These are phyloP conservation scores for Saturnispora ahearnii DNA, from an alignment of 805 yeast species.

Conservation along the genomic window DNA sequence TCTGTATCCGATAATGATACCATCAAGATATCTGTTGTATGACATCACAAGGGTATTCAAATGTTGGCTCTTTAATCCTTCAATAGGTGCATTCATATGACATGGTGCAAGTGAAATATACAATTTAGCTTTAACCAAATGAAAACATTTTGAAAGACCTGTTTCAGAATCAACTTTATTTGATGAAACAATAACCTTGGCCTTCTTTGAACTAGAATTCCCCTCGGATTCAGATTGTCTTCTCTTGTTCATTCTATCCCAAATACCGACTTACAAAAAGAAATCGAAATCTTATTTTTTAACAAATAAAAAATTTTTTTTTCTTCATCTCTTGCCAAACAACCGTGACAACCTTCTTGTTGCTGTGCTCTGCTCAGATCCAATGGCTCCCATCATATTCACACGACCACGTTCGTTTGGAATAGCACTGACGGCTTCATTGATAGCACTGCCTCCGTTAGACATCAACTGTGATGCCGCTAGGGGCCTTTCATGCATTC, in stretches of 20 bases:
- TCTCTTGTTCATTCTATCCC: not conserved
- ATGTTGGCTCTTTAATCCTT: conserved; percentile 82
- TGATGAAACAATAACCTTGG: not conserved
- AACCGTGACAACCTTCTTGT: conserved; percentile 5
- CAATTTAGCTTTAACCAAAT: conserved; percentile 46
- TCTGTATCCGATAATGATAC: conserved; percentile 76
- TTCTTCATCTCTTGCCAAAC: conserved; percentile 4
- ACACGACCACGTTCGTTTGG: conserved; percentile 18
- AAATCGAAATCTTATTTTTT: not conserved
- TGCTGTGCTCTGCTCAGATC: conserved; percentile 8
- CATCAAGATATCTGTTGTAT: conserved; percentile 60
- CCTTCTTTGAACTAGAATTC: not conserved
- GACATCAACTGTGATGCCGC: not conserved
- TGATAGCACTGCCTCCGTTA: conserved; percentile 4
- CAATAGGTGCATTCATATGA: conserved; percentile 55
- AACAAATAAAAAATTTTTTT: not conserved
- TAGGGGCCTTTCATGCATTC: conserved; percentile 12
- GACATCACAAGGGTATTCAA: conserved; percentile 85
- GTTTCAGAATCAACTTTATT: conserved; percentile 19
- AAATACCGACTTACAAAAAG: not conserved
- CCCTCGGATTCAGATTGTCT: not conserved
- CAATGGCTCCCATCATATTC: conserved; percentile 24
- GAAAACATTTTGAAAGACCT: conserved; percentile 64
- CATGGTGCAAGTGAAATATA: conserved; percentile 87
- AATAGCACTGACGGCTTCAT: not conserved